These are phyloP conservation scores for Leccinum subtestaceum DNA, from an alignment of 768 basidiomycete species.

Conservation along the genomic window DNA sequence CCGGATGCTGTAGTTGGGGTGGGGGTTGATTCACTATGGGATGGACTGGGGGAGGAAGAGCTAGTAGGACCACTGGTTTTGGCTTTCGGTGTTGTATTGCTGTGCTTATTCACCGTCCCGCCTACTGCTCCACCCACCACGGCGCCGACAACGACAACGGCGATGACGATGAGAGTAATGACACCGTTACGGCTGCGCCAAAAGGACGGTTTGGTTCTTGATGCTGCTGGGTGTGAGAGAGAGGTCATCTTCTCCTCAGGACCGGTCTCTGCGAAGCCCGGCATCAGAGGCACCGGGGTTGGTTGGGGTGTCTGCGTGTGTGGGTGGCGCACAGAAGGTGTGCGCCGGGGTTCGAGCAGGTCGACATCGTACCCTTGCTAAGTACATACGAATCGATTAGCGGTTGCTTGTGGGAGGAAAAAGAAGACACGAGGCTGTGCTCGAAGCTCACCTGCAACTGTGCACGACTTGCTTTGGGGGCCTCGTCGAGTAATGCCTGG, in stretches of 20 bases:
- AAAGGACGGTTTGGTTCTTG: constrained; percentile 35
- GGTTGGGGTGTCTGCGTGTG: constrained; percentile 11
- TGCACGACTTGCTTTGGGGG: constrained; percentile 41
- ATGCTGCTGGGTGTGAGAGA: background rate
- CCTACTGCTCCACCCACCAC: constrained; percentile 61
- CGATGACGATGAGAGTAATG: constrained; percentile 36
- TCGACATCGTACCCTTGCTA: constrained; percentile 57
- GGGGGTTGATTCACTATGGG: background rate
- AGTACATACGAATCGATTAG: background rate
- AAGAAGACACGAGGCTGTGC: constrained; percentile 13
- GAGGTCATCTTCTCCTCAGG: constrained; percentile 14
- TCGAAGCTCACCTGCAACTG: constrained; percentile 41
- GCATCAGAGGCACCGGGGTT: constrained; percentile 9
- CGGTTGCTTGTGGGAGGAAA: background rate
- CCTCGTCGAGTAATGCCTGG: constrained; percentile 37
- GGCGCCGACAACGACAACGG: constrained; percentile 46
- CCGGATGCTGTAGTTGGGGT: background rate
- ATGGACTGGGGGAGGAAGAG: background rate
- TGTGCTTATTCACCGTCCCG: constrained; percentile 38
- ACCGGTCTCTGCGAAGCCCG: constrained; percentile 7
- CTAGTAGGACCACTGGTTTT: fast-evolving
- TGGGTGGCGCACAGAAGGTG: constrained; percentile 18
- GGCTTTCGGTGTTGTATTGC: background rate
- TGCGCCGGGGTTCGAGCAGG: constrained; percentile 35
- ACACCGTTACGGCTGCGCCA: constrained; percentile 49